Evolutionary conservation across 257 asterid genomes (phyloP), one percentile per base, ranked within the genome.

Genomic region (Forsythia suspensa): DNA sequence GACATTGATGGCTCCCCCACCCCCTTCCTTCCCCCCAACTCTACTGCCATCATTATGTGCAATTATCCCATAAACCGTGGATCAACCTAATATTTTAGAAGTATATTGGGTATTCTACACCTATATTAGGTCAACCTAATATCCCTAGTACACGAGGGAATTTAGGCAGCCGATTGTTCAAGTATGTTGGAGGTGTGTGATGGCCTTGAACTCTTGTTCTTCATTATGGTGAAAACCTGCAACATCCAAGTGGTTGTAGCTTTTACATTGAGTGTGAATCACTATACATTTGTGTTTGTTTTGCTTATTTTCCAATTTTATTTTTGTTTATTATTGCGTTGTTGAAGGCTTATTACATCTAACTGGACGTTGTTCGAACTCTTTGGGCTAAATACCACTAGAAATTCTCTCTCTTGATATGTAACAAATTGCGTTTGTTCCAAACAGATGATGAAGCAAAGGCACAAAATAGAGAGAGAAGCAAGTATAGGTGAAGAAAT

Each of bases 401-500:
- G 18, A 63, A 24, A 57, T 18, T 59, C 39, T 11, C 39, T 11
- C 6, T 11, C 37, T 63, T 2, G 70, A 21, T 63, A 61, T 21
- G 68, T 55, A 4, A 15, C 37, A 24, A 29, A 10, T 63, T 21
- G 39, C 70, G 3, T 72, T 72, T 46, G 34, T 79, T 84, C 66
- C 78, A 59, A 84, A 76, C 89, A 96, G 99, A 92, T 94, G 97
- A 96, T 96, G 99, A 96, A 91, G 80, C 86, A 92, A 86, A 88
- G 99, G 90, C 99, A 94, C 92, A 94, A 94, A 88, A 79, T 90
- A 21, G 99, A 96, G 89, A 91, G 94, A 80, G 99, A 96, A 84
- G 90, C 82, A 40, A 87, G 91, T 21, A 94, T 96, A 0, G 98
- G 99, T 52, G 98, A 92, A 4, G 99, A 96, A 92, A 88, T 92